phyloP scores from a whole-genome alignment of 1,284 basidiomycete species.

The Trametes sp. region DNA sequence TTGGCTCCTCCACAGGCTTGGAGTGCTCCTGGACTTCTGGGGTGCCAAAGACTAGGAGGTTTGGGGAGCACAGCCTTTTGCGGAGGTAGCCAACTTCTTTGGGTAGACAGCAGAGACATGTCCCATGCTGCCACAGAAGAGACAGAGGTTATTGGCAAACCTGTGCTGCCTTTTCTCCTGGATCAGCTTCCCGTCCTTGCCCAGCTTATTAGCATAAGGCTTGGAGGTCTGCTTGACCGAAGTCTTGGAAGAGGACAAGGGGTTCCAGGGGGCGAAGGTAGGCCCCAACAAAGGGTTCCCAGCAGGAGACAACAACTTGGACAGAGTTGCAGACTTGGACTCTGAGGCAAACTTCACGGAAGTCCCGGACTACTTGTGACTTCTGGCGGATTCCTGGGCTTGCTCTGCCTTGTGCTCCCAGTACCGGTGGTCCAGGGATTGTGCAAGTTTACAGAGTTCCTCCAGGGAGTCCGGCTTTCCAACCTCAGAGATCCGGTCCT shows the following conservation, averaged over 20 bases:
- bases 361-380: background rate
- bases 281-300: background rate
- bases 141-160: conserved; percentile 19
- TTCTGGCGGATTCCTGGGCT: background rate
- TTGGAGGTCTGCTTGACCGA: background rate
- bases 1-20: conserved; percentile 17
- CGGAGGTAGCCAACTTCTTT: conserved; percentile 8
- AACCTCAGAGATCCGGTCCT: conserved; percentile 16
- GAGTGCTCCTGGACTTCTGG: background rate
- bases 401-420: conserved; percentile 15
- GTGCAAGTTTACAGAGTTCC: conserved; percentile 7
- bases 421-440: conserved; percentile 13
- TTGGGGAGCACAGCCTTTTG: conserved; percentile 6
- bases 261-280: background rate
- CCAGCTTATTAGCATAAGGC: conserved; percentile 16
- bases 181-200: conserved; percentile 14
- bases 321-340: background rate
- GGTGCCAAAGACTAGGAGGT: background rate
- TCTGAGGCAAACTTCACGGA: background rate
- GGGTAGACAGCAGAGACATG: conserved; percentile 1
- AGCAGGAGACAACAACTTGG: background rate
- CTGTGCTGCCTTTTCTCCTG: conserved; percentile 7
- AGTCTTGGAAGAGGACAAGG: background rate
- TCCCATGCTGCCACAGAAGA: conserved; percentile 12
- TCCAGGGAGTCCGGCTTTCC: conserved; percentile 3